A percentile compares a stretch with the other conserved stretches of the same genome.
These are phyloP conservation scores for Erodium texanum DNA, from an alignment of 441 rosid genomes.

Conservation along the genomic window DNA sequence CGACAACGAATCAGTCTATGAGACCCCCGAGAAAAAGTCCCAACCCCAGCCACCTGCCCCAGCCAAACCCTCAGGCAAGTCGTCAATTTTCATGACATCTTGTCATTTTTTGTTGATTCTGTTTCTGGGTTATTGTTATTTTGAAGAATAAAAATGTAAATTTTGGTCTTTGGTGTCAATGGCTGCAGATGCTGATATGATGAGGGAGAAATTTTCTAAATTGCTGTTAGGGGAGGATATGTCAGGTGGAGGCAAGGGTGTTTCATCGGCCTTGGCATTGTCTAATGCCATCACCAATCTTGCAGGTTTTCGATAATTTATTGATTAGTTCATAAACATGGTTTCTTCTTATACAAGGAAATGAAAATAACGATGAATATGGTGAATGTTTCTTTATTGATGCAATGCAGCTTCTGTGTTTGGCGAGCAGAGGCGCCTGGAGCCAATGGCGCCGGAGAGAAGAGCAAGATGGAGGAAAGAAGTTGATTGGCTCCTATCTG, in stretches of 20 bases:
- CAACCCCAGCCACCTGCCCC: no score
- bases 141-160: no score
- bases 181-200: slow-evolving; percentile 57
- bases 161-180: neutral
- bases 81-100: no score
- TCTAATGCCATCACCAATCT: slow-evolving; percentile 89
- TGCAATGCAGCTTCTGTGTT: slow-evolving; percentile 59
- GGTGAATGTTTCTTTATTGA: neutral
- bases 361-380: no score
- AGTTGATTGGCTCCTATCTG: slow-evolving; percentile 72
- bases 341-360: neutral
- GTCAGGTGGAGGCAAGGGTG: slow-evolving; percentile 98
- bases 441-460: slow-evolving; percentile 68
- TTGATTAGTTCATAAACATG: neutral
- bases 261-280: slow-evolving; percentile 83
- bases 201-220: slow-evolving; percentile 81
- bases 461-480: slow-evolving; percentile 79
- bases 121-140: no score
- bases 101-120: no score
- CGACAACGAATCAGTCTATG: no score
- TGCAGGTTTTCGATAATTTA: slow-evolving; percentile 45
- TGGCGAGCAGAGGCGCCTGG: slow-evolving; percentile 67
- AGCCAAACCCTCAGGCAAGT: neutral
- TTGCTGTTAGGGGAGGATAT: slow-evolving; percentile 89
- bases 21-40: no score